Evolutionary conservation across 768 basidiomycete genomes (phyloP).

Genomic region (Gloeostereum incarnatum): DNA sequence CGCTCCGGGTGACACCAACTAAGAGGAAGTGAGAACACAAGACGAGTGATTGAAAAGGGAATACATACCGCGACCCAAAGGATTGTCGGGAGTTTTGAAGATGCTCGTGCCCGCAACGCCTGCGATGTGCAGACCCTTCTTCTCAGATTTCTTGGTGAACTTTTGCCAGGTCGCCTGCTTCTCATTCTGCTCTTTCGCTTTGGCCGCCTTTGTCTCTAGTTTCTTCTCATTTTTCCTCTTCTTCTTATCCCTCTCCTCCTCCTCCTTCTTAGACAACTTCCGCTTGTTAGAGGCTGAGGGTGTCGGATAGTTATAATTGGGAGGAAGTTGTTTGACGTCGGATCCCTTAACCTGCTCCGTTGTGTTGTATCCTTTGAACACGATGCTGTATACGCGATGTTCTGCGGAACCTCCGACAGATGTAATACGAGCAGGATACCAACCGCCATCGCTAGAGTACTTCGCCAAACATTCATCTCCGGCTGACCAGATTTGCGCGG

Average conservation of each 20-base stretch:
- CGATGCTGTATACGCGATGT: constrained; percentile 79
- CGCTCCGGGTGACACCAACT: constrained; percentile 91
- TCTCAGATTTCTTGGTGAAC: constrained; percentile 91
- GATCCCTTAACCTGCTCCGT: constrained; percentile 74
- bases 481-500: constrained; percentile 56
- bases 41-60: constrained; percentile 13
- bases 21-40: constrained; percentile 12
- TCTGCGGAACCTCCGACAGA: constrained; percentile 75
- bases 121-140: constrained; percentile 87
- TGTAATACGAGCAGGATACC: constrained; percentile 87
- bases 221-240: constrained; percentile 97
- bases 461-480: constrained; percentile 84
- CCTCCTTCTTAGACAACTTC: constrained; percentile 71
- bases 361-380: constrained; percentile 88
- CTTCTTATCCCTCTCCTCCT: constrained; percentile 82
- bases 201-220: constrained; percentile 69
- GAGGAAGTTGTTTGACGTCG: constrained; percentile 63
- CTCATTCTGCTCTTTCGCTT: constrained; percentile 78
- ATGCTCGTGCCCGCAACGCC: constrained; percentile 85
- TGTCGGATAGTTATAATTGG: constrained; percentile 37
- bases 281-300: constrained; percentile 54
- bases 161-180: constrained; percentile 91
- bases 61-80: constrained; percentile 69
- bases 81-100: constrained; percentile 92
- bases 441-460: constrained; percentile 75